Percentiles rank a stretch among this genome's conserved stretches.
These are phyloP conservation scores for Hymenoscyphus fraxineus DNA, from an alignment of 2,329 filamentous ascomycete genomes.

Conservation along the genomic window DNA sequence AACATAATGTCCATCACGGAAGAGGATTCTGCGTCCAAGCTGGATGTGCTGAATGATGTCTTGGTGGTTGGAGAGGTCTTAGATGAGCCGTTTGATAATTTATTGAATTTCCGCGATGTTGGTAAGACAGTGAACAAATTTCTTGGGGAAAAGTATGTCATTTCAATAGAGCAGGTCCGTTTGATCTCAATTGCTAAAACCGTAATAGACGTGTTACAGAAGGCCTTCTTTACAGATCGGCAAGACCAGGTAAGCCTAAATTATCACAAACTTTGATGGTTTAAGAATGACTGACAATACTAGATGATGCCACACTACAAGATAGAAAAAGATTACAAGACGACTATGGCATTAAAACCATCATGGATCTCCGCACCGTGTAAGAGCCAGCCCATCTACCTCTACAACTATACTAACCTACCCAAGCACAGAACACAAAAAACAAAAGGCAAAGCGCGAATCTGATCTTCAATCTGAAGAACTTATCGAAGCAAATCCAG, in stretches of 20 bases:
- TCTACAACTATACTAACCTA: not conserved
- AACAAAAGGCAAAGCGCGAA: constrained; percentile 60
- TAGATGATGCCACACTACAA: constrained; percentile 65
- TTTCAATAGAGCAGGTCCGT: not conserved
- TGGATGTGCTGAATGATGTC: constrained; percentile 1
- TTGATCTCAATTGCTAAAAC: not conserved
- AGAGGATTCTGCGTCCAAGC: not conserved
- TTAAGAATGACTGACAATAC: constrained; percentile 22
- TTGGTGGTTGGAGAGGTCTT: not conserved
- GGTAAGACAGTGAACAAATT: constrained; percentile 62
- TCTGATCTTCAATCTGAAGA: constrained; percentile 44
- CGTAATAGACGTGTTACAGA: constrained; percentile 48
- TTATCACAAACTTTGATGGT: not conserved
- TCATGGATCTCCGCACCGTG: constrained; percentile 78
- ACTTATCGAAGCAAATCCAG: constrained; percentile 46
- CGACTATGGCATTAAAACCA: constrained; percentile 61
- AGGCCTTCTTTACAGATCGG: constrained; percentile 65
- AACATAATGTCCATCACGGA: not conserved
- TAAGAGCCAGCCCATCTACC: constrained; percentile 35
- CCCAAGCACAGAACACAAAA: constrained; percentile 67
- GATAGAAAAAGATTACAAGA: constrained; percentile 60
- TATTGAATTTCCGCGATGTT: constrained; percentile 77
- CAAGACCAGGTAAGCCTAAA: constrained; percentile 48
- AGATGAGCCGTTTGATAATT: constrained; percentile 44
- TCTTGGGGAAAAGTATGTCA: constrained; percentile 49